Evolutionary conservation across 345 rosid genomes (phyloP).

Genomic region (Melaleuca alternifolia): DNA sequence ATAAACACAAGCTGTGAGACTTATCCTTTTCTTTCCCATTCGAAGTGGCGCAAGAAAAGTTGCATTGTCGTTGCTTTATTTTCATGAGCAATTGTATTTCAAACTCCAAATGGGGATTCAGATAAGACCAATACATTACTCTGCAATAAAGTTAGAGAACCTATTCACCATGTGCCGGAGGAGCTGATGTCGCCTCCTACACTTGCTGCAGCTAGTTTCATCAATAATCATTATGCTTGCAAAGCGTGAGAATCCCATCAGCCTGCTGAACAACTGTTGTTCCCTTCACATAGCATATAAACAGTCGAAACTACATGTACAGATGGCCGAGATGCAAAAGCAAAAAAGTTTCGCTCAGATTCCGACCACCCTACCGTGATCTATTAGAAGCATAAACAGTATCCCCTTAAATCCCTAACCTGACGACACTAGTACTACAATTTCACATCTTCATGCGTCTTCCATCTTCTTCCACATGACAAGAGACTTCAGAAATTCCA

Average conservation of each 20-base stretch:
- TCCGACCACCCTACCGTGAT: background rate
- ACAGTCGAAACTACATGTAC: background rate
- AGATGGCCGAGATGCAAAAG: background rate
- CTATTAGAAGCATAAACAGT: background rate
- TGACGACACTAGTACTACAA: background rate
- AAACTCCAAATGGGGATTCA: background rate
- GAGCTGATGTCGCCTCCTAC: constrained; percentile 82
- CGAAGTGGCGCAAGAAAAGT: background rate
- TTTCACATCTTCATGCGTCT: background rate
- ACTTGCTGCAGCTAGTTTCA: constrained; percentile 57
- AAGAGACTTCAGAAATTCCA: constrained; percentile 68
- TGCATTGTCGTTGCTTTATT: background rate
- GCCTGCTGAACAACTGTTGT: background rate
- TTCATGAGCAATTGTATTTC: background rate
- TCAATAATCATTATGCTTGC: background rate
- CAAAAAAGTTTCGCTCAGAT: background rate
- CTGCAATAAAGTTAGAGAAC: constrained; percentile 16
- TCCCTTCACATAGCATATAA: background rate
- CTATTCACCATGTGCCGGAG: constrained; percentile 39
- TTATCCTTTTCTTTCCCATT: background rate
- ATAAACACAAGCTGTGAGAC: constrained; percentile 24
- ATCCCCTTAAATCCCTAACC: background rate
- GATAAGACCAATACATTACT: constrained; percentile 14
- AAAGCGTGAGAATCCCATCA: background rate
- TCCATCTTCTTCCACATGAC: constrained; percentile 47